Percentiles rank a stretch among this genome's conserved stretches.
Conservation (phyloP, 495 filamentous ascomycete species). For the Penicillium longicatenatum region DNA sequence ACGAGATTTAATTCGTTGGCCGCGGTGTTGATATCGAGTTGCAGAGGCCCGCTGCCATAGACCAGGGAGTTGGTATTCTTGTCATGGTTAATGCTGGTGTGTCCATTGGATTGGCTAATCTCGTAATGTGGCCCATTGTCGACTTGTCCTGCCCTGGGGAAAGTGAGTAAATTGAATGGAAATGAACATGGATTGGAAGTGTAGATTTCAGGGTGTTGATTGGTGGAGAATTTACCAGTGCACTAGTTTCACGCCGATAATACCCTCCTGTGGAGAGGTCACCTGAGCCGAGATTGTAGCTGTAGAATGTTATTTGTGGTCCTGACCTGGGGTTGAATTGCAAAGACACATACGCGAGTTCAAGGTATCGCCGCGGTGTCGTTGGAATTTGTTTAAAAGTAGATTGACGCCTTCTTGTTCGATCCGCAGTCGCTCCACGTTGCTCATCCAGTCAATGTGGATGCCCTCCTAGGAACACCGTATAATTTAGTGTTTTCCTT, state of each 20-base stretch:
- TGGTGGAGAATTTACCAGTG: constrained; percentile 56
- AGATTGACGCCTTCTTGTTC: constrained; percentile 40
- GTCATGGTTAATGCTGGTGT: constrained; percentile 49
- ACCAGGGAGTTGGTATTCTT: constrained; percentile 45
- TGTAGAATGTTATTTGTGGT: background rate
- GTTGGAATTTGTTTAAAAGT: constrained; percentile 44
- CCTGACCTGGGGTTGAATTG: background rate
- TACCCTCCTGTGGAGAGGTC: constrained; percentile 60
- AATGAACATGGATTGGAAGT: constrained; percentile 1
- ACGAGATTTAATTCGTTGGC: constrained; percentile 58
- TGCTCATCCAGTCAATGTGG: constrained; percentile 50
- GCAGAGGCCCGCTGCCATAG: constrained; percentile 56
- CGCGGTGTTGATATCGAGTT: constrained; percentile 52
- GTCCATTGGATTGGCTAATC: constrained; percentile 50
- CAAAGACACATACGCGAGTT: constrained; percentile 49
- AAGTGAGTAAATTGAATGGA: background rate
- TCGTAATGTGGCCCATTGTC: constrained; percentile 65
- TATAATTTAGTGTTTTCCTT: constrained; percentile 22
- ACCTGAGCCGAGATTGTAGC: constrained; percentile 33
- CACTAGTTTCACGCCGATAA: constrained; percentile 62
- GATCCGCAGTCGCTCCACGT: constrained; percentile 42
- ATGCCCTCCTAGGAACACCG: background rate
- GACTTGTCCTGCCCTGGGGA: constrained; percentile 38
- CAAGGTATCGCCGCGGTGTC: constrained; percentile 57
- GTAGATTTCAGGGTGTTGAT: background rate